phyloP scores from a whole-genome alignment of 345 rosid species.

The Trapa bicornis region DNA sequence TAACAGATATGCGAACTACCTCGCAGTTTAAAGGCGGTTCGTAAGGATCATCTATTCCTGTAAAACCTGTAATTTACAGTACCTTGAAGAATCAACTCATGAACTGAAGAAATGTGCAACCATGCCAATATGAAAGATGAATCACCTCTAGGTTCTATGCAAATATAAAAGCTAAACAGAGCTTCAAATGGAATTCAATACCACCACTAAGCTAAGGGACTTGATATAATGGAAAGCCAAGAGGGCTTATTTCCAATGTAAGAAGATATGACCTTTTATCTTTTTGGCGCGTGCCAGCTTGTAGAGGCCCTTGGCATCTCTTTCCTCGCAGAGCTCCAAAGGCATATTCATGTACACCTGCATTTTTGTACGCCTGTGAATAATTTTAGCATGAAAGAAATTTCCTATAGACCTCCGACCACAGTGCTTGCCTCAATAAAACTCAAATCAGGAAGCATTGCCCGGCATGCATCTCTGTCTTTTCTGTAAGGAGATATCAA shows the following conservation, averaged over 20 bases:
- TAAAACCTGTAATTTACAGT: slow-evolving; percentile 45
- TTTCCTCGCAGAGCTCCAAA: slow-evolving; percentile 61
- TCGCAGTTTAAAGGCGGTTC: slow-evolving; percentile 79
- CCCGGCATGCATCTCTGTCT: slow-evolving; percentile 81
- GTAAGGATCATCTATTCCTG: slow-evolving; percentile 91
- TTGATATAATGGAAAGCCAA: neutral
- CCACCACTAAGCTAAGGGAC: neutral
- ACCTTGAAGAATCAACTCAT: neutral
- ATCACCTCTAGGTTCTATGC: neutral
- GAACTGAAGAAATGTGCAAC: neutral
- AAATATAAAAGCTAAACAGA: neutral
- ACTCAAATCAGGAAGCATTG: slow-evolving; percentile 45
- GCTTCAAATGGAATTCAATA: neutral
- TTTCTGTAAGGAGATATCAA: slow-evolving; percentile 84
- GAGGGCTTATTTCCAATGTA: neutral
- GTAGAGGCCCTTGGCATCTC: slow-evolving; percentile 85
- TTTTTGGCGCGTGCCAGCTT: slow-evolving; percentile 91
- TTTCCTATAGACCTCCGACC: too few relatives aligned
- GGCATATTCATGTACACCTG: slow-evolving; percentile 94
- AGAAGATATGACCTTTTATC: slow-evolving; percentile 47
- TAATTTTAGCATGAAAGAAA: neutral
- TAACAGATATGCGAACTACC: slow-evolving; percentile 21
- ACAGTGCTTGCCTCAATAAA: slow-evolving; percentile 62
- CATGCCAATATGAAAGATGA: neutral
- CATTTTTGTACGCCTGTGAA: slow-evolving; percentile 1